phyloP scores from a whole-genome alignment of 148 eudicot genomes.

The Heliamphora exappendiculata region DNA sequence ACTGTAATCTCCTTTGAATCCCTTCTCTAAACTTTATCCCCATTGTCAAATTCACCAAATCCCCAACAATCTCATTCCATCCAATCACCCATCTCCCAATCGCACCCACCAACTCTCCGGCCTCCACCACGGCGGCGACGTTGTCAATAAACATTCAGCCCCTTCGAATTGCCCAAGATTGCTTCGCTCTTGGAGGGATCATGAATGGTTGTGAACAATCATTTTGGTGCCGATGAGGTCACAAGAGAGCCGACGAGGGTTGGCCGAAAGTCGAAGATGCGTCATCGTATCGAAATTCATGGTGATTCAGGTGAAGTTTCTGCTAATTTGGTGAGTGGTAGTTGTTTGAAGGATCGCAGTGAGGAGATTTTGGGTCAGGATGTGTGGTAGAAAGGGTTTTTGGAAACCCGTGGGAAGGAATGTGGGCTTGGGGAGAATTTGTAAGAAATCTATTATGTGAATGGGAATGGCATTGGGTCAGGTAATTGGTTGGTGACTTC shows the following conservation, averaged over 20 bases:
- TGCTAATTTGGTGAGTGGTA: constrained; percentile 15
- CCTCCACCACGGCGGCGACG: constrained; percentile 66
- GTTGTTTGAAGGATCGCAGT: constrained; percentile 6
- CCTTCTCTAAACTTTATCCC: constrained; percentile 60
- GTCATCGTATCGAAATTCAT: constrained; percentile 21
- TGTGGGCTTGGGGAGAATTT: constrained; percentile 8
- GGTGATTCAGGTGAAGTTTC: constrained; percentile 36
- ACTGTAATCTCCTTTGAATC: constrained; percentile 57
- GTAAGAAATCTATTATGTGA: neutral
- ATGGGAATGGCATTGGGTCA: constrained; percentile 12
- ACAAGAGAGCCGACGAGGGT: constrained; percentile 55
- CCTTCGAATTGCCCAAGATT: constrained; percentile 52
- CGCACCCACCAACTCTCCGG: constrained; percentile 89
- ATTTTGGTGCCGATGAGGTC: constrained; percentile 69
- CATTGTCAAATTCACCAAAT: constrained; percentile 62
- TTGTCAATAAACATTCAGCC: constrained; percentile 80
- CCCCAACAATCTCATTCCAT: constrained; percentile 49
- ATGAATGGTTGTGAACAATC: constrained; percentile 49
- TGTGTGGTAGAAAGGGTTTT: neutral
- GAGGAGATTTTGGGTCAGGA: constrained; percentile 6
- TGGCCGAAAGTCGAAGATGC: constrained; percentile 38
- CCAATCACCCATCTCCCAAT: constrained; percentile 63
- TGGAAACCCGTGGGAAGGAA: constrained; percentile 10
- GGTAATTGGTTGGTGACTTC: constrained; percentile 8
- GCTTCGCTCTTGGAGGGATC: constrained; percentile 80